Base-by-base conservation (phyloP, 2,329 filamentous ascomycete species). In the Cytospora schulzeri region DNA sequence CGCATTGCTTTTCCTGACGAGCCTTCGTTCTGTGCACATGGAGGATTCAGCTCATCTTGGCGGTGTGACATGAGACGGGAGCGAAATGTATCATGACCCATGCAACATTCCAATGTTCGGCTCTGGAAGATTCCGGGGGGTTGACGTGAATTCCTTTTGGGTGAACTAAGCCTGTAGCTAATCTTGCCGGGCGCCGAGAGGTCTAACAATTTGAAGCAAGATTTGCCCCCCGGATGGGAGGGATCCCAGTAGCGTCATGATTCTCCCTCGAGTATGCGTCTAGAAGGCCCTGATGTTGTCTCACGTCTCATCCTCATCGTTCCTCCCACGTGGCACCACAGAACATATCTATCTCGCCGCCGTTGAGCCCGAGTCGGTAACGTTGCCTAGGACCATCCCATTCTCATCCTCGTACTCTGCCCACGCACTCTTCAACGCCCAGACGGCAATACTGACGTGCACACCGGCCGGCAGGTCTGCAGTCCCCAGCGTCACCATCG, bases 341-440 rank as follows among this genome's bases (percentile, higher is more conserved):
- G 45, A 9, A 69, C 69, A 29, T 68, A 65, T 52, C 67, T n/a
- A 66, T 61, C 62, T 70, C 15, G 38, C 26, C n/a, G 24, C 50
- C 9, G 64, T 57, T 3, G 29, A 31, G 14, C 17, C 17, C 1
- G 22, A 8, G 15, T 53, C 33, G 8, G 71, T 73, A 22, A 69
- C 65, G 53, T 74, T 74, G 4, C 72, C 72, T 24, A 63, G 12
- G 3, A 73, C 73, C 1, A 48, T 68, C 3, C 72, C 72, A 17
- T 71, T 63, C 52, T 69, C 68, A 31, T 73, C 45, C 57, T 71
- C 72, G 29, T 66, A 69, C 50, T 66, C 57, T 1, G 67, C 70
- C 78, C 78, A 80, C 0, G 73, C 73, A 57, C 76, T 78, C 66
- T 74, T 73, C 54, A 80, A 68, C 0, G 72, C 73, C 74, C 74